Evolutionary conservation across 2,329 filamentous ascomycete species (phyloP).

Genomic region (Xylariales sp.): DNA sequence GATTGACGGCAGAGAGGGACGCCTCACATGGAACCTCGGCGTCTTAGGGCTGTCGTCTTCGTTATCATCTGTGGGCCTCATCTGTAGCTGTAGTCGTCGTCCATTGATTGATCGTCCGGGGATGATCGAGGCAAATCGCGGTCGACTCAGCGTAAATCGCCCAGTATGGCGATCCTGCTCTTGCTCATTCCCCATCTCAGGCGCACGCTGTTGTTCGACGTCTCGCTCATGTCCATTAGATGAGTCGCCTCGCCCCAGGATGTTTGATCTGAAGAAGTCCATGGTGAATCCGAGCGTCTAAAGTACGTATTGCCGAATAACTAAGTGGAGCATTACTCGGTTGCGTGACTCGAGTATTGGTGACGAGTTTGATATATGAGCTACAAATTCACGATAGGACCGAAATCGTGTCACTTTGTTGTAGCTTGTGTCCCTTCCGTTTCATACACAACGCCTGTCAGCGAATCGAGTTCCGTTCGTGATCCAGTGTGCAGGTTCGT

Average conservation of each 20-base stretch:
- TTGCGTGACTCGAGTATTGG: neutral
- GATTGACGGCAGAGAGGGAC: constrained; percentile 35
- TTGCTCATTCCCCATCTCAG: neutral
- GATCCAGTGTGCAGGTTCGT: no score
- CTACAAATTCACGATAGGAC: no score
- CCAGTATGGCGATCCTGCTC: neutral
- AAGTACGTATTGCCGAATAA: neutral
- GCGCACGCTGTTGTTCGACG: constrained; percentile 2
- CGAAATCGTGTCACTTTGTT: neutral
- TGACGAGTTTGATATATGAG: no score
- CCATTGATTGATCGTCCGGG: neutral
- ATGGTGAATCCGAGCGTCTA: neutral
- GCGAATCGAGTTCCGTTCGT: no score
- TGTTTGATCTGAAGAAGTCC: constrained; percentile 8
- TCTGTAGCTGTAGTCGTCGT: no score
- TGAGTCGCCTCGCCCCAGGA: constrained; percentile 4
- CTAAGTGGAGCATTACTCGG: neutral
- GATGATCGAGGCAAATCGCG: neutral
- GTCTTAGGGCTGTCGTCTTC: constrained; percentile 43
- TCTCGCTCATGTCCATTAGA: neutral
- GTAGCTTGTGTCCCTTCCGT: neutral
- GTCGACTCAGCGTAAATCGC: neutral
- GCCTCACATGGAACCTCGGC: constrained; percentile 33
- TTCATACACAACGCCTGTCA: no score
- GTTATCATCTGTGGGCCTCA: constrained; percentile 14